These are phyloP conservation scores for Cenchrus americanus DNA, from an alignment of 176 grass and related monocot genomes.

Conservation along the genomic window DNA sequence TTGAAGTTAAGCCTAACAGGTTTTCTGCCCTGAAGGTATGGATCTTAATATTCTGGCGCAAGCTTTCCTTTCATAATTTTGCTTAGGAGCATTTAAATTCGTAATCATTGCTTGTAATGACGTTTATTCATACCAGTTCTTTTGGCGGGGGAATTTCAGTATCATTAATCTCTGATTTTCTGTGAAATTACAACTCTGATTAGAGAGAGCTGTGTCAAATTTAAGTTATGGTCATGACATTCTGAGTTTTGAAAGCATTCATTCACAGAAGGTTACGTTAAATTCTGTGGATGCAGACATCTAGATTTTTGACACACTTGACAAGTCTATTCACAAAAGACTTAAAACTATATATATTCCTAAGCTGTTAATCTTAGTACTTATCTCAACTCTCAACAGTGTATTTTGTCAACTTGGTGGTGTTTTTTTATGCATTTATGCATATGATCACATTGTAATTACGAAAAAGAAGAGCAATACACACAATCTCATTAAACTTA, in stretches of 20 bases:
- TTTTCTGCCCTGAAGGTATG: slow-evolving; percentile 91
- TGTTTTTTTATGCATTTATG: slow-evolving; percentile 6
- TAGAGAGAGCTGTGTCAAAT: neutral
- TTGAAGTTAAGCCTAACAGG: slow-evolving; percentile 88
- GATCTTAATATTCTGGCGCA: slow-evolving; percentile 11
- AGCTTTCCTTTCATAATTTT: slow-evolving; percentile 37
- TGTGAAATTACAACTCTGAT: slow-evolving; percentile 13
- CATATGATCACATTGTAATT: slow-evolving; percentile 7
- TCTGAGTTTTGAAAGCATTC: slow-evolving; percentile 7
- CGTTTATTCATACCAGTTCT: slow-evolving; percentile 10
- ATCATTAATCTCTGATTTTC: neutral
- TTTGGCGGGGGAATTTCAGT: slow-evolving; percentile 5
- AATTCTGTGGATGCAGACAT: neutral
- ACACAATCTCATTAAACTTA: slow-evolving; percentile 23
- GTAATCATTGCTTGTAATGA: neutral
- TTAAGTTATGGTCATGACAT: slow-evolving; percentile 32
- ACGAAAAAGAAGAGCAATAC: neutral
- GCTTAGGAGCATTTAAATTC: neutral
- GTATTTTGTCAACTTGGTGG: slow-evolving; percentile 12
- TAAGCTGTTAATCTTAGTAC: neutral
- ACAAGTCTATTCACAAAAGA: neutral
- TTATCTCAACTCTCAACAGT: neutral
- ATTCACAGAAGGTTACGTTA: neutral
- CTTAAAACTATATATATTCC: neutral
- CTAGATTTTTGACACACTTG: slow-evolving; percentile 1